Evolutionary conservation across 2,329 filamentous ascomycete genomes (phyloP).

Genomic region (Colletotrichum eremochloae): DNA sequence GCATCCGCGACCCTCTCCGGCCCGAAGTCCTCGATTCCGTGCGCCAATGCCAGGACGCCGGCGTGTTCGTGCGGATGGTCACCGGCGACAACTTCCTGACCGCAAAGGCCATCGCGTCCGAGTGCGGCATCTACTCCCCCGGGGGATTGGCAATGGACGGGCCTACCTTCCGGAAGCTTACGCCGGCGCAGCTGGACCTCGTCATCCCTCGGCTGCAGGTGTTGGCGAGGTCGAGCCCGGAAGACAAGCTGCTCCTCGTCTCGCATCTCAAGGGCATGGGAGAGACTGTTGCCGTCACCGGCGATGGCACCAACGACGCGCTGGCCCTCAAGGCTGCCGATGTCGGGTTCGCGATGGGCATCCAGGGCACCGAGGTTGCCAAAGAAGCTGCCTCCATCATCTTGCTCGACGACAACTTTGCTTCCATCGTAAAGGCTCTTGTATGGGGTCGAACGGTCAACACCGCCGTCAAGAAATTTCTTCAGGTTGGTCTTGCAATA

Average conservation of each 20-base stretch:
- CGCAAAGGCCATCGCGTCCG: slow-evolving; percentile 78
- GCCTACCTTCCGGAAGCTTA: slow-evolving; percentile 73
- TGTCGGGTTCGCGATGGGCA: slow-evolving; percentile 74
- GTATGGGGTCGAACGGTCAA: slow-evolving; percentile 74
- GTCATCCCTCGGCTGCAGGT: slow-evolving; percentile 72
- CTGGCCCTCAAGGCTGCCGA: slow-evolving; percentile 72
- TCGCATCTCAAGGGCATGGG: slow-evolving; percentile 71
- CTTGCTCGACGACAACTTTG: slow-evolving; percentile 72
- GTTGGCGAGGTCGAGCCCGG: slow-evolving; percentile 74
- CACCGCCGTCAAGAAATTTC: slow-evolving; percentile 73
- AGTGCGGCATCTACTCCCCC: slow-evolving; percentile 76
- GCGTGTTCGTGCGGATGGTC: slow-evolving; percentile 63
- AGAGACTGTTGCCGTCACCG: slow-evolving; percentile 70
- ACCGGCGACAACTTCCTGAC: slow-evolving; percentile 70
- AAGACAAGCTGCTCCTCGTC: slow-evolving; percentile 75
- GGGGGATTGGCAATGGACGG: slow-evolving; percentile 77
- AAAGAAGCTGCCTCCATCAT: slow-evolving; percentile 75
- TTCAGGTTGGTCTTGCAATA: slow-evolving; percentile 58
- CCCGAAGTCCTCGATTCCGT: slow-evolving; percentile 59
- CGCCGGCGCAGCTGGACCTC: slow-evolving; percentile 69
- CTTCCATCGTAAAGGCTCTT: slow-evolving; percentile 71
- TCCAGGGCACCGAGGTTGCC: slow-evolving; percentile 72
- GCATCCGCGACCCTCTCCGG: slow-evolving; percentile 62
- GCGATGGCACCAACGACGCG: slow-evolving; percentile 74
- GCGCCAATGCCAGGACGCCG: slow-evolving; percentile 57